phyloP scores from a whole-genome alignment of 306 rosid species.

The Dryas octopetala region DNA sequence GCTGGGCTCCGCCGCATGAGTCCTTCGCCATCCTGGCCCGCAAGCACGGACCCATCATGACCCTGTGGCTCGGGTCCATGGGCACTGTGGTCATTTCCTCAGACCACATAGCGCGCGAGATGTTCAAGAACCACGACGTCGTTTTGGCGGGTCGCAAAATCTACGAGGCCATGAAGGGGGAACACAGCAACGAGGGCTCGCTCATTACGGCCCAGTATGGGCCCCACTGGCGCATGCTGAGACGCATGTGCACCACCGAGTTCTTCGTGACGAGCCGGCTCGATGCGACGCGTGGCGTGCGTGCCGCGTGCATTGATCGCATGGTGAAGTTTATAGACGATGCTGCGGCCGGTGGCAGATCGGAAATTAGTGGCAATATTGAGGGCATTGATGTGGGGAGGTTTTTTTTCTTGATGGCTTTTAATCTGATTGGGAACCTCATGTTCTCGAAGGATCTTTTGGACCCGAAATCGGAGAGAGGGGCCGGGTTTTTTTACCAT shows the following conservation, averaged over 20 bases:
- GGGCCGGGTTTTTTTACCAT: slow-evolving; percentile 57
- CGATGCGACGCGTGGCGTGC: slow-evolving; percentile 45
- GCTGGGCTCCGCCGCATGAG: slow-evolving; percentile 64
- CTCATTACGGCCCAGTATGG: slow-evolving; percentile 69
- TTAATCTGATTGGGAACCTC: slow-evolving; percentile 80
- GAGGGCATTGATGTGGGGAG: slow-evolving; percentile 55
- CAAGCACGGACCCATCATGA: slow-evolving; percentile 76
- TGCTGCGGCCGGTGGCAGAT: slow-evolving; percentile 16
- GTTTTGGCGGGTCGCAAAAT: slow-evolving; percentile 71
- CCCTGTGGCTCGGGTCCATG: slow-evolving; percentile 81
- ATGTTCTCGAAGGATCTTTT: slow-evolving; percentile 76
- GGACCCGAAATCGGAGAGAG: slow-evolving; percentile 59
- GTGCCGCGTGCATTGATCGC: slow-evolving; percentile 52
- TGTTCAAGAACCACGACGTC: slow-evolving; percentile 68
- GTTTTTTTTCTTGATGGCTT: slow-evolving; percentile 66
- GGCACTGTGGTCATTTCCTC: slow-evolving; percentile 74
- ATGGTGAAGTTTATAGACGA: slow-evolving; percentile 49
- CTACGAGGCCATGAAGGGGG: slow-evolving; percentile 78
- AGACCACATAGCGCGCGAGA: slow-evolving; percentile 46
- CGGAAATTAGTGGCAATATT: background rate
- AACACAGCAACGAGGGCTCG: slow-evolving; percentile 57
- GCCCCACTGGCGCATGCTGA: slow-evolving; percentile 78
- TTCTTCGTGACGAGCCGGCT: slow-evolving; percentile 59
- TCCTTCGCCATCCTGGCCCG: slow-evolving; percentile 54
- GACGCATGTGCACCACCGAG: slow-evolving; percentile 50